Evolutionary conservation across 192 early-diverging fungal species (phyloP), one percentile per base, ranked within the genome.

Genomic region (Coemansia sp.): DNA sequence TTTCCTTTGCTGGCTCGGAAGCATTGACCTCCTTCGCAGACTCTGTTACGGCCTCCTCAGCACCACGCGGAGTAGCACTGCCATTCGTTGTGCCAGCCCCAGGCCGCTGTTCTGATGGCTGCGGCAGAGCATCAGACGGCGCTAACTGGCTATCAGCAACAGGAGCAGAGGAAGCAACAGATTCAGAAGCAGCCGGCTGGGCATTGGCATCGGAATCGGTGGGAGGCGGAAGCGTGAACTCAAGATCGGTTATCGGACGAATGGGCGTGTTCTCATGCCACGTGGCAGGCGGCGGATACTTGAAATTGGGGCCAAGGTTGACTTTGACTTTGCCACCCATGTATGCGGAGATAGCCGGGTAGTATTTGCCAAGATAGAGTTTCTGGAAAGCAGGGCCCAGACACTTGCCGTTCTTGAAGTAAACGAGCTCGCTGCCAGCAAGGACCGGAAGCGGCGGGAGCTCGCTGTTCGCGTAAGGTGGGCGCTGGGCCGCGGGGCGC

Each of bases 311-410:
- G 6, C 91, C 91, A 65, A 93, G 84, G 57, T 91, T 93, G 57
- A 89, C 67, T 54, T 78, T 85, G 18, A 87, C 77, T 55, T 80
- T 85, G 42, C 86, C 89, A 42, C 85, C 85, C 70, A 80, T 84
- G 55, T 89, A 93, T 10, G 78, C 82, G 39, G 91, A 90, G 12
- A 93, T 83, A 1, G 91, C 88, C 19, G 90, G 87, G 54, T 93
- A 84, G 79, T 93, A 93, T 75, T 93, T 93, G 79, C 90, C 90
- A 19, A 83, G 72, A 45, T 87, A 84, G 8, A 91, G 79, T 52
- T 89, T 81, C 32, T 74, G 74, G 73, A 90, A 91, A 2, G 88
- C 90, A 2, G 85, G 76, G 9, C 91, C 90, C 36, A 91, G 64
- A 22, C 82, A 79, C 61, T 77, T 72, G 21, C 90, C 91, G 67